Evolutionary conservation across 768 basidiomycete species (phyloP), one percentile per base, ranked within the genome.

Genomic region (Pleurotus ostreatus): DNA sequence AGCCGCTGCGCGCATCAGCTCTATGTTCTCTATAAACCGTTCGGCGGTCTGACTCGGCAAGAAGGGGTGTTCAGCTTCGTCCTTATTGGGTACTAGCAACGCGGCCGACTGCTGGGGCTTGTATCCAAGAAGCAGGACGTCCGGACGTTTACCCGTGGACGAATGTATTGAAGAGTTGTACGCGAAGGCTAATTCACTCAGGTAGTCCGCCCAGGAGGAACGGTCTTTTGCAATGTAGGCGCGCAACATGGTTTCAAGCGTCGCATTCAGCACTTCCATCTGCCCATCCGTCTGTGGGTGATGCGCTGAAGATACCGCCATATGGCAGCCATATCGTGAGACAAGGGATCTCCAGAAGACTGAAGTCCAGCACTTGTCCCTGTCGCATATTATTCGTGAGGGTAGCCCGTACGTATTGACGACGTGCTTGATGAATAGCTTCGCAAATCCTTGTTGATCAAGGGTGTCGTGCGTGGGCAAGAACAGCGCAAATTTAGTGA

Each of bases 341-440:
- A 62, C 55, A 0, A 70, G 47, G n/a, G 61, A 56, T 57, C 61
- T 60, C 66, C 70, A 72, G 56, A 73, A 70, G 4, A 46, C 62
- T 0, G 60, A 61, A 8, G 58, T 46, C 65, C 63, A 68, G 8
- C 34, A 2, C n/a, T 43, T 38, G 23, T 53, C 51, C 9, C 51
- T 5, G 23, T 53, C 34, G 15, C 4, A 61, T 20, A 66, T 66
- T 9, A 68, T 61, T 0, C 58, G 44, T 12, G 58, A 34, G 0
- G 66, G 65, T 12, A 69, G 30, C 2, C 68, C 63, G 38, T 45
- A 69, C 0, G 64, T 51, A 11, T 62, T 58, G 0, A 60, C 61
- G 0, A 72, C 58, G 0, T 60, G 30, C 11, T 67, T 61, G 0
- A 65, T 49, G 12, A 68, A 66, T 0, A 63, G 4, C 2, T 57